Evolutionary conservation across 2,329 filamentous ascomycete genomes (phyloP).

Genomic region (Sporothrix variecibatus): DNA sequence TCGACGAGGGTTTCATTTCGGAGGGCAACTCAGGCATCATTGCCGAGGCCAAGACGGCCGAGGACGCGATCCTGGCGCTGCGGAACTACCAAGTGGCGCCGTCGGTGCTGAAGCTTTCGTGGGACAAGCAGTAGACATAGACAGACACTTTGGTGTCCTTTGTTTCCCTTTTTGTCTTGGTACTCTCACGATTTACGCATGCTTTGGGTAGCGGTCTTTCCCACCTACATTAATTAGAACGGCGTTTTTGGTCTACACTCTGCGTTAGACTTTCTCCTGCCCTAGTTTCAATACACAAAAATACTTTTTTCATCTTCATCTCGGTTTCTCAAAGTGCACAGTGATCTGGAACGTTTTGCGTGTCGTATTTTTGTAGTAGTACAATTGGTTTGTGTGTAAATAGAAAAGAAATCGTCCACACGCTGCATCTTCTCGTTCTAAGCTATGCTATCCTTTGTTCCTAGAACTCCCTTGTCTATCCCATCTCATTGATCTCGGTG

Average conservation of each 20-base stretch:
- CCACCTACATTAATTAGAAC: conserved; percentile 9
- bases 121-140: conserved; percentile 63
- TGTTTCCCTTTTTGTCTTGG: neutral
- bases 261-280: neutral
- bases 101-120: conserved; percentile 77
- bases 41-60: conserved; percentile 70
- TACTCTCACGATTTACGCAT: neutral
- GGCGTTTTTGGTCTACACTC: conserved; percentile 11
- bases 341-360: neutral
- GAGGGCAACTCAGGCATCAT: conserved; percentile 72
- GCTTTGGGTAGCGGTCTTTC: neutral
- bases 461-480: neutral
- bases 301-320: neutral
- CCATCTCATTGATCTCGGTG: neutral
- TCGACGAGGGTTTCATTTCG: conserved; percentile 75
- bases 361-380: conserved; percentile 19
- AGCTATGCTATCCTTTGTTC: neutral
- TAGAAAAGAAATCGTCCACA: neutral
- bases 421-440: conserved; percentile 1
- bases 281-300: conserved; percentile 1
- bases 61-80: conserved; percentile 71
- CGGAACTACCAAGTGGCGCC: conserved; percentile 73
- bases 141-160: neutral
- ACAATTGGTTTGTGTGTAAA: conserved; percentile 10
- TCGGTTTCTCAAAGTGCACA: neutral